Evolutionary conservation across 2,329 filamentous ascomycete species (phyloP).

Genomic region (Exophiala phaeomuriformis): DNA sequence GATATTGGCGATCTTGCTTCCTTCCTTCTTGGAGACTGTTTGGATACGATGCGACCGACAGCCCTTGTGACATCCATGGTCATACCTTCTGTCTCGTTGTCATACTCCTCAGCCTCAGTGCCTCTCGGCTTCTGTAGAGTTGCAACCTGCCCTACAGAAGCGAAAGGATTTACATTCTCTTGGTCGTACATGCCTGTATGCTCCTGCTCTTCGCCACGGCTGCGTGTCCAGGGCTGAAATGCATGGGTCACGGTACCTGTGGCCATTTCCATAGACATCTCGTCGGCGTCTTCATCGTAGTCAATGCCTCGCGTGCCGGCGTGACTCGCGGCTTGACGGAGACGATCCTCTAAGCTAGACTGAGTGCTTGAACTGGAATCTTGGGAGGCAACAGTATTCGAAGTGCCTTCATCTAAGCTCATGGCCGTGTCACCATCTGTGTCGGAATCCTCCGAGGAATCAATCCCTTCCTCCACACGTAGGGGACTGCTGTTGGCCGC

Average conservation of each 20-base stretch:
- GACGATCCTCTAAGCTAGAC: conserved; percentile 69
- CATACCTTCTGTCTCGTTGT: conserved; percentile 59
- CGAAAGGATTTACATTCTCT: conserved; percentile 38
- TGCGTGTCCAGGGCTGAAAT: conserved; percentile 42
- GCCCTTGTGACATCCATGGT: conserved; percentile 91
- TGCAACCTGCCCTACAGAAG: conserved; percentile 32
- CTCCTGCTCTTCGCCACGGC: conserved; percentile 29
- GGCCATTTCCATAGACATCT: conserved; percentile 74
- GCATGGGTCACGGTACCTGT: conserved; percentile 49
- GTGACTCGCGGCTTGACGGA: conserved; percentile 65
- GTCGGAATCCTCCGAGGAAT: conserved; percentile 45
- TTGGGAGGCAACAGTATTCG: conserved; percentile 57
- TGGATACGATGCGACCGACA: conserved; percentile 65
- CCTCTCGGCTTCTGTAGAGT: conserved; percentile 16
- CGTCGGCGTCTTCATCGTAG: conserved; percentile 55
- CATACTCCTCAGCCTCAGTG: conserved; percentile 35
- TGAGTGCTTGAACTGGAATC: conserved; percentile 53
- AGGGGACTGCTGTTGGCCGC: conserved; percentile 34
- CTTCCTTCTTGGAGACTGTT: conserved; percentile 23
- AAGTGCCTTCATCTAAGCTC: conserved; percentile 72
- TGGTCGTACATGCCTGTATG: conserved; percentile 36
- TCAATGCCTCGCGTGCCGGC: conserved; percentile 67
- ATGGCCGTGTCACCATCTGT: conserved; percentile 72
- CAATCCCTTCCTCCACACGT: conserved; percentile 45
- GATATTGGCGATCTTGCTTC: conserved; percentile 30